Evolutionary conservation across 306 rosid species (phyloP), one percentile per base, ranked within the genome.

Genomic region (Quercus rubra): DNA sequence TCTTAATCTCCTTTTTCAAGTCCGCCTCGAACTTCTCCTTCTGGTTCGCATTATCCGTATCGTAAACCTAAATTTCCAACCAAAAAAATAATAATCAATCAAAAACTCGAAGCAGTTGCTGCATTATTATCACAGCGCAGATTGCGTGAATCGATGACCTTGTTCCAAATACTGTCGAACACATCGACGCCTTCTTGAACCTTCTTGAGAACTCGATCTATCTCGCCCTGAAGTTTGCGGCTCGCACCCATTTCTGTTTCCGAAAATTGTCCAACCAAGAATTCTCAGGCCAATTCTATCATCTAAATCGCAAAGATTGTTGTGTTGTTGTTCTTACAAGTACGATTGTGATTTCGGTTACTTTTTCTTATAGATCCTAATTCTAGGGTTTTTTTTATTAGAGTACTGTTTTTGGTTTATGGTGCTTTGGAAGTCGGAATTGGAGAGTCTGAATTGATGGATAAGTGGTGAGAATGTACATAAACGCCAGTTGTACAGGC

Each of bases 21-120:
- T 95, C 99, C 13, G 99, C 98, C 80, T 95, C 99, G 74, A 95
- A 95, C 81, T 95, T 95, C 85, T 95, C 99, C 92, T 92, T 95
- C 91, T 95, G 99, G 75, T 95, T 95, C 33, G 98, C 94, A 90
- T 95, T 95, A 77, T 95, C 98, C 21, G 99, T 92, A 61, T 95
- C 98, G 55, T 95, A 95, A 69, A 95, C 98, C 98, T 94, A 85
- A 67, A 8, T 59, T 1, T 35, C 66, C n/a, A 21, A 75, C 28
- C 33, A 35, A 4, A 13, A 68, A 68, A 20, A 35, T 31, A 66
- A 18, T 4, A n/a, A 38, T 74, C 56, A 68, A 1, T 49, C 5
- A 49, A 49, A 13, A 12, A 49, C 1, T 49, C 15, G 54, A 49
- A 49, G 54, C 54, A 12, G 12, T 10, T 12, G 17, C 5, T 3